Percentiles rank a stretch among this genome's conserved stretches.
These are phyloP conservation scores for Smittium culicis DNA, from an alignment of 371 early-diverging fungal genomes.

Conservation along the genomic window DNA sequence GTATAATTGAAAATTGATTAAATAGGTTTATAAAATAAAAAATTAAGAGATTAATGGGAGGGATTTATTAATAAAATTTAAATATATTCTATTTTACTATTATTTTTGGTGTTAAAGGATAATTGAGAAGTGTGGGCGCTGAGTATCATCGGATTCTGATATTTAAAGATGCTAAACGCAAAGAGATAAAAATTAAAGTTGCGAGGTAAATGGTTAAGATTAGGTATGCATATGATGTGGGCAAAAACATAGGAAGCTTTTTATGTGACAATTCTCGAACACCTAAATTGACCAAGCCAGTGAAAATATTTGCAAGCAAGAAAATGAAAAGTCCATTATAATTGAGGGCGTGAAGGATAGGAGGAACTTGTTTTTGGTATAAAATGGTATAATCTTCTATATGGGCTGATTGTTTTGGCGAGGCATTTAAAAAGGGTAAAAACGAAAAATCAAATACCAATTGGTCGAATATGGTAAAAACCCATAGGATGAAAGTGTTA, in stretches of 20 bases:
- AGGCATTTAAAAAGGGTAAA: slow-evolving; percentile 16
- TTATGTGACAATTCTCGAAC: slow-evolving; percentile 12
- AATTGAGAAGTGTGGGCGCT: background rate
- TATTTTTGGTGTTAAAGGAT: no score
- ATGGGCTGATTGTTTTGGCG: no score
- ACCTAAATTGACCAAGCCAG: slow-evolving; percentile 60
- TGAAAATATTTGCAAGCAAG: slow-evolving; percentile 70
- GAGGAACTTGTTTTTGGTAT: slow-evolving; percentile 33
- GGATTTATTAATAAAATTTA: no score
- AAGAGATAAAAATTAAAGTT: slow-evolving; percentile 11
- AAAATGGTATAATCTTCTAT: no score
- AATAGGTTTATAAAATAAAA: no score
- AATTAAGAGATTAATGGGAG: no score
- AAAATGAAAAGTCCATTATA: slow-evolving; percentile 67
- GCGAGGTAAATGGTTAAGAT: slow-evolving; percentile 43
- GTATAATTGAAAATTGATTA: no score
- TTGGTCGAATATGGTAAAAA: slow-evolving; percentile 42
- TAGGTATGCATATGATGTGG: slow-evolving; percentile 28
- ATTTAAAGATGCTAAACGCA: background rate
- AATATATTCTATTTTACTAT: no score
- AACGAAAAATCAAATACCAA: slow-evolving; percentile 19
- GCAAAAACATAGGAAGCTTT: slow-evolving; percentile 48
- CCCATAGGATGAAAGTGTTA: slow-evolving; percentile 40
- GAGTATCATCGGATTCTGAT: slow-evolving; percentile 8
- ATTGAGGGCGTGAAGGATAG: slow-evolving; percentile 55